Base-by-base conservation (phyloP, 2,329 filamentous ascomycete genomes). In the Phaeosphaeria sp. region DNA sequence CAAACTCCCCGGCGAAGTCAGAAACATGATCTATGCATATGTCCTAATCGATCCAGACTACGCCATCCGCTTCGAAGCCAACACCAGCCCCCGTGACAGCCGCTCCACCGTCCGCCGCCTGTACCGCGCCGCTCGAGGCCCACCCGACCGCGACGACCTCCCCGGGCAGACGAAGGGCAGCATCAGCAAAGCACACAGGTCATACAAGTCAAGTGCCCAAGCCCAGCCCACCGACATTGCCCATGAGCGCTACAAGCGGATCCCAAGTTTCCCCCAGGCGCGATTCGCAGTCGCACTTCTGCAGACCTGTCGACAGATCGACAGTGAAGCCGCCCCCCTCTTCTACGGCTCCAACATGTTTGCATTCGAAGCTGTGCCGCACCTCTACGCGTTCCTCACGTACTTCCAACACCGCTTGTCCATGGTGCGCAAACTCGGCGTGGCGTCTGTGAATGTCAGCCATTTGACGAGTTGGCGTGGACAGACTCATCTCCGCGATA, bases 1-100 rank as follows among this genome's bases (percentile, higher is more conserved):
- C n/a, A 46, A 61, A 17, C 53, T 61, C 2, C 56, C 59, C 8
- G 56, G 22, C 2, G 59, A 61, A 33, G 53, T 61, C 15, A 53
- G 59, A 13, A 59, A 59, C 27, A 48, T 51, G 40, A 54, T 61
- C 25, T 61, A 61, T 40, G 40, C 39, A 7, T 52, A 57, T 40
- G 13, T 43, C 11, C 52, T 61, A 7, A 43, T 58, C 3, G 55
- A 61, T 30, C 3, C 22, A 1, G 45, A 53, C 3, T 53, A 49
- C 40, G 21, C 49, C 7, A 45, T 60, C 24, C 36, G 25, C 11
- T 46, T 50, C 47, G 46, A 50, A 47, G 40, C 45, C 20, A 15
- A 3, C 24, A 17, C 22, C n/a, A 52, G 36, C 44, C 42, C 33
- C 2, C 36, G 30, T 7, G 27, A 46, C 43, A 11, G 46, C 8